These are phyloP conservation scores for Tarenaya hassleriana DNA, from an alignment of 345 rosid species.

Conservation along the genomic window DNA sequence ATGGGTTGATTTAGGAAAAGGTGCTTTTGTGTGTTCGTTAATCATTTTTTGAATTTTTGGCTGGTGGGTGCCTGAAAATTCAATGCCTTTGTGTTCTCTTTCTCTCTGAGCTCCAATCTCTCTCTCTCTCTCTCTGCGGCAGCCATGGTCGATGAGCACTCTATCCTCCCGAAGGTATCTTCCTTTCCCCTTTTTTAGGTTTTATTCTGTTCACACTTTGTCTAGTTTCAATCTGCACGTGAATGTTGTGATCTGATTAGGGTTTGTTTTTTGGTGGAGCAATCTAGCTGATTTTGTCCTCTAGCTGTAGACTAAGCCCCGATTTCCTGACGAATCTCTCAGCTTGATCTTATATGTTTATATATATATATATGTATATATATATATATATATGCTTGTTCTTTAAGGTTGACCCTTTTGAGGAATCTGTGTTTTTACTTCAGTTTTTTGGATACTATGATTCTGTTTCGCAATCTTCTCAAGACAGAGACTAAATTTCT, in stretches of 20 bases:
- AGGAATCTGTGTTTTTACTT: not conserved
- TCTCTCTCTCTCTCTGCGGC: conserved; percentile 8
- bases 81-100: conserved; percentile 42
- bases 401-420: not conserved
- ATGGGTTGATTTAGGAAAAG: conserved; percentile 28
- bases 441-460: not conserved
- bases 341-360: conserved; percentile 9
- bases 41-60: conserved; percentile 23
- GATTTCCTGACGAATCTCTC: conserved; percentile 17
- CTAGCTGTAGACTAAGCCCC: conserved; percentile 26
- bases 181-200: not conserved
- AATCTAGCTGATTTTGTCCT: conserved; percentile 11
- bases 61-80: conserved; percentile 32
- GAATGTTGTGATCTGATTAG: conserved; percentile 33
- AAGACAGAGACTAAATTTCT: not conserved
- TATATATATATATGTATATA: too few species aligned
- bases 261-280: conserved; percentile 19
- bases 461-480: conserved; percentile 8
- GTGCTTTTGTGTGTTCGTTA: conserved; percentile 21
- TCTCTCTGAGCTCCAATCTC: conserved; percentile 36
- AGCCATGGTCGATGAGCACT: conserved; percentile 72
- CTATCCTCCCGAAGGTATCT: conserved; percentile 65
- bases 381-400: conserved; percentile 6
- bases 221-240: conserved; percentile 11
- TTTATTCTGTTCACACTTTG: conserved; percentile 5